Base-by-base conservation (phyloP, 2,329 filamentous ascomycete species). In the Penicillium vulpinum region DNA sequence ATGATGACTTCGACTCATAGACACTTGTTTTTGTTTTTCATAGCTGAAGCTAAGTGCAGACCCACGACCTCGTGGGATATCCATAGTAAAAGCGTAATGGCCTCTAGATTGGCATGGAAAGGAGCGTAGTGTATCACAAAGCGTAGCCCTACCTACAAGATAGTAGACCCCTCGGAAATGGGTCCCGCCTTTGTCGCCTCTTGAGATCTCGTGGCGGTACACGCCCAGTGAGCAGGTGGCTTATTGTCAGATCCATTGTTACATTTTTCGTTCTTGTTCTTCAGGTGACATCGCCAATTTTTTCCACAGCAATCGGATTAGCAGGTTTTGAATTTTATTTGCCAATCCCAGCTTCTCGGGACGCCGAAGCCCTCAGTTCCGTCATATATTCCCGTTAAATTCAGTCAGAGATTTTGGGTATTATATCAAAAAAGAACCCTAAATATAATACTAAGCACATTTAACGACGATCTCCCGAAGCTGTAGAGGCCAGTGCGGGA, bases 401-500 rank as follows among this genome's bases (percentile, higher is more conserved):
- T 78, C 29, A 73, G 67, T 62, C 80, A 82, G 59, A 79, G 74
- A 10, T 73, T n/a, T n/a, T n/a, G n/a, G n/a, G n/a, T 69, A 48
- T 77, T 73, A 36, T n/a, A 36, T 28, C n/a, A n/a, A 28, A 52
- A 29, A 13, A 49, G 44, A 15, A 48, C 24, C 13, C 33, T 36
- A 21, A 56, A 40, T n/a, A n/a, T n/a, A 56, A 75, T 73, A 16
- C 13, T 21, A 18, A 28, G 29, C 16, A 24, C 44, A 44, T 21
- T 28, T 51, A 16, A 43, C 16, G 7, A 24, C 5, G 10, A 26
- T 43, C 52, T 81, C 71, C 58, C 75, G 73, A 4, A 78, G 78
- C 10, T 81, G 80, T 1, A 82, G 67, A 0, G 80, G 80, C 79
- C 80, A 82, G 59, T 82, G 80, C 0, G 80, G 79, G 5, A 78